Evolutionary conservation across 78 protist genomes (phyloP), one percentile per base, ranked within the genome.

Genomic region (Chrysochromulina parva): DNA sequence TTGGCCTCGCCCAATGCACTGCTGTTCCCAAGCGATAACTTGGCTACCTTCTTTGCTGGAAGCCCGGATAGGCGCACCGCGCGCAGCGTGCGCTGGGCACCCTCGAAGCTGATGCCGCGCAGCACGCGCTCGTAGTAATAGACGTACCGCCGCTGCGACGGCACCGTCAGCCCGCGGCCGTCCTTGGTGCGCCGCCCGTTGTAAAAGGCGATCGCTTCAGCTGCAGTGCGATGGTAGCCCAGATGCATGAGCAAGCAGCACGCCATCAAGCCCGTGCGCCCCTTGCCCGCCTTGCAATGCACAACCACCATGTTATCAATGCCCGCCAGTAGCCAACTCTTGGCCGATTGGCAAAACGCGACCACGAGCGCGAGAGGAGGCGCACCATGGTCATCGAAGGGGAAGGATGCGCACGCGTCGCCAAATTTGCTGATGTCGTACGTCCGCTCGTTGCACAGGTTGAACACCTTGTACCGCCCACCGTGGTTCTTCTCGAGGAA

Each of bases 231-330:
- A 7, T 58, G 6, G 73, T 19, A 66, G 10, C 38, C 73, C 73
- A 19, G 47, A 38, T 66, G 73, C 47, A 9, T 26, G 47, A 66
- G 73, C 73, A 19, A 11, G 73, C 62, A 58, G 62, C 62, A 26
- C 28, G 19, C 19, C 86, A 80, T 80, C 47, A 69, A 50, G 26
- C 96, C 97, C 11, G 97, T 96, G 54, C 97, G 54, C 10, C 96
- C 97, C 55, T 93, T 92, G 24, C 97, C 97, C 53, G 94, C 94
- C 90, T 94, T 96, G 93, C 98, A 98, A 90, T 96, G 98, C 26
- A 98, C 93, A 0, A 95, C 98, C 3, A 95, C 94, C 6, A 97
- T 95, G 87, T 97, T 92, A 16, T 90, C 89, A 2, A 93, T 71
- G 78, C 93, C 92, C 28, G 88, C 88, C 16, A 58, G 60, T 58